Base-by-base conservation (phyloP, 768 basidiomycete genomes). In the Trametes cubensis region DNA sequence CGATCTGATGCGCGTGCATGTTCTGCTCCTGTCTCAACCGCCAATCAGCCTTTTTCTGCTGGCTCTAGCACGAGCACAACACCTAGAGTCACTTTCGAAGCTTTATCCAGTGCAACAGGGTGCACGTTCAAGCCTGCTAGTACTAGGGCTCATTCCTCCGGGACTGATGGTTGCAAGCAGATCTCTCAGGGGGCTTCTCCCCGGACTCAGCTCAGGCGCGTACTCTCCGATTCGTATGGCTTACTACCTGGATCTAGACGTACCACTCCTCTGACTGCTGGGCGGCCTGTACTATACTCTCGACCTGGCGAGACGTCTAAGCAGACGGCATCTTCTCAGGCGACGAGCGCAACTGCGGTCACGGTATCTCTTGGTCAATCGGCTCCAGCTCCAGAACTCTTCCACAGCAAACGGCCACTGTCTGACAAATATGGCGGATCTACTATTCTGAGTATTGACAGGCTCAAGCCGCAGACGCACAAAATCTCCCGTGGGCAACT, bases 401-500 rank as follows among this genome's bases (percentile, higher is more conserved):
- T 18, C 45, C 25, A 4, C 1, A 20, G 17, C 26, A 23, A 30
- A 44, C 30, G 26, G 5, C 48, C 17, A 5, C 13, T 28, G 26
- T 15, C 23, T 34, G n/a, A 15, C 3, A 23, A 17, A 6, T 41
- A 18, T 23, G 6, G 20, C 6, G 23, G 30, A 39, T 17, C n/a
- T 26, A n/a, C 30, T 25, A 3, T 25, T 62, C 42, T 82, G 25
- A 76, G 73, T n/a, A 80, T 79, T 6, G 30, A 46, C 10, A 65
- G 67, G 26, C 61, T 73, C 18, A 59, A 41, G 6, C 60, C 66
- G 2, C 64, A 80, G 62, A 77, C 77, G 3, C 81, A 83, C 70
- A 85, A 84, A 69, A 71, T 79, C 20, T 65, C 76, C 2, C 72
- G 78, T 45, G 84, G 84, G 0, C 79, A 79, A 42, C 61, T 85